Conservation (phyloP, 768 basidiomycete genomes). For the Royoungia palumana region DNA sequence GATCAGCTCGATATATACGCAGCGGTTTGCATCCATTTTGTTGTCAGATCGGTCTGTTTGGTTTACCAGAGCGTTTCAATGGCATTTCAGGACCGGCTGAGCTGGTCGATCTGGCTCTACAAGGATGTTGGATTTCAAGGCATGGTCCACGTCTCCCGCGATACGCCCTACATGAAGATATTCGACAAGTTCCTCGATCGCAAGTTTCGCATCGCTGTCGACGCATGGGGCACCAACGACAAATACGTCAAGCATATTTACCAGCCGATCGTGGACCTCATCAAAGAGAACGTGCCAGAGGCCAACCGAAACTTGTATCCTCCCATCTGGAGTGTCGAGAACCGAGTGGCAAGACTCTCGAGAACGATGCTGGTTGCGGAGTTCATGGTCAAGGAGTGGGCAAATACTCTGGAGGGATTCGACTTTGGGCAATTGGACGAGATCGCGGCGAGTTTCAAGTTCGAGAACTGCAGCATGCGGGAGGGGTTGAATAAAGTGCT, state of each 20-base stretch:
- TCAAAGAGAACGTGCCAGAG: slow-evolving; percentile 52
- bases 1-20: slow-evolving; percentile 75
- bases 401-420: slow-evolving; percentile 61
- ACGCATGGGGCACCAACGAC: slow-evolving; percentile 76
- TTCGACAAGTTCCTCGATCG: slow-evolving; percentile 68
- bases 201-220: slow-evolving; percentile 74
- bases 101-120: slow-evolving; percentile 88
- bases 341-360: slow-evolving; percentile 54
- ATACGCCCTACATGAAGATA: slow-evolving; percentile 69
- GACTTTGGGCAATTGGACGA: slow-evolving; percentile 60
- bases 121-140: slow-evolving; percentile 84
- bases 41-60: no score
- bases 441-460: slow-evolving; percentile 71
- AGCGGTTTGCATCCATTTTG: slow-evolving; percentile 34
- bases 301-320: slow-evolving; percentile 56
- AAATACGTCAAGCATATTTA: slow-evolving; percentile 54
- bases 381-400: slow-evolving; percentile 71
- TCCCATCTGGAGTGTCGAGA: slow-evolving; percentile 59
- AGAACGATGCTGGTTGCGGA: slow-evolving; percentile 69
- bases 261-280: slow-evolving; percentile 60
- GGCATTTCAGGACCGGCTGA: slow-evolving; percentile 51
- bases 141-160: slow-evolving; percentile 70
- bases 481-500: slow-evolving; percentile 61
- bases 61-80: neutral
- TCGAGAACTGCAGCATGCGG: slow-evolving; percentile 64